Conservation (phyloP, 176 grass and related monocot species). For the Alopecurus myosuroides region DNA sequence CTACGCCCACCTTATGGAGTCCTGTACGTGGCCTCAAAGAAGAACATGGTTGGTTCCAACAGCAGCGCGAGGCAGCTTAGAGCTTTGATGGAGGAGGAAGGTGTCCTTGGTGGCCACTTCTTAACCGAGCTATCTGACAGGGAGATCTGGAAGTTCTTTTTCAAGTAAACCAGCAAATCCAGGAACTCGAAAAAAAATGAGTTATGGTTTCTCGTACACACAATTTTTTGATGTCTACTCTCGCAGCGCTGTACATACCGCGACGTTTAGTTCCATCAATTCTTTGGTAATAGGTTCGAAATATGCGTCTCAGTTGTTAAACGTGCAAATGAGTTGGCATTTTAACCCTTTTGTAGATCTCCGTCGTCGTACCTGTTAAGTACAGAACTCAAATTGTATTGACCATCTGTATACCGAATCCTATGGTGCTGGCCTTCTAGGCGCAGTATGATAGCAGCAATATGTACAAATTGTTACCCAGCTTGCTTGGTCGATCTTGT, state of each 20-base stretch:
- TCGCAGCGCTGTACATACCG: slow-evolving; percentile 39
- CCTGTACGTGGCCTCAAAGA: slow-evolving; percentile 74
- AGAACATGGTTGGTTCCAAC: slow-evolving; percentile 72
- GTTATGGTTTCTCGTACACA: background rate
- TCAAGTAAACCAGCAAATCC: slow-evolving; percentile 50
- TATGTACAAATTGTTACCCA: background rate
- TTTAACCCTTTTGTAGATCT: slow-evolving; percentile 4
- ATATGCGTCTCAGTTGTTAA: slow-evolving; percentile 13
- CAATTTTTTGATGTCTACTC: slow-evolving; percentile 11
- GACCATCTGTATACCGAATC: background rate
- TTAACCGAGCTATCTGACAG: slow-evolving; percentile 54
- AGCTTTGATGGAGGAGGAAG: slow-evolving; percentile 77
- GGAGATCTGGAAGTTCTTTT: slow-evolving; percentile 94
- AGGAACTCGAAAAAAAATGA: background rate
- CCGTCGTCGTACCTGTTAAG: background rate
- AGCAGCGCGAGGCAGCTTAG: slow-evolving; percentile 57
- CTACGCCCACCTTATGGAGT: slow-evolving; percentile 83
- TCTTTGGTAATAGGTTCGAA: slow-evolving; percentile 42
- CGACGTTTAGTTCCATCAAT: slow-evolving; percentile 43
- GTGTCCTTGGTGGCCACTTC: slow-evolving; percentile 65
- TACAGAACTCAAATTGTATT: slow-evolving; percentile 17
- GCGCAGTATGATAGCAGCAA: slow-evolving; percentile 4
- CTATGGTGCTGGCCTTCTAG: slow-evolving; percentile 16
- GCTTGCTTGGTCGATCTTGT: background rate
- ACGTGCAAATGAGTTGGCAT: slow-evolving; percentile 9